Percentiles rank a stretch among this genome's conserved stretches.
Evolutionary conservation across 2,329 filamentous ascomycete species (phyloP).

Genomic region (Fusarium sp.): DNA sequence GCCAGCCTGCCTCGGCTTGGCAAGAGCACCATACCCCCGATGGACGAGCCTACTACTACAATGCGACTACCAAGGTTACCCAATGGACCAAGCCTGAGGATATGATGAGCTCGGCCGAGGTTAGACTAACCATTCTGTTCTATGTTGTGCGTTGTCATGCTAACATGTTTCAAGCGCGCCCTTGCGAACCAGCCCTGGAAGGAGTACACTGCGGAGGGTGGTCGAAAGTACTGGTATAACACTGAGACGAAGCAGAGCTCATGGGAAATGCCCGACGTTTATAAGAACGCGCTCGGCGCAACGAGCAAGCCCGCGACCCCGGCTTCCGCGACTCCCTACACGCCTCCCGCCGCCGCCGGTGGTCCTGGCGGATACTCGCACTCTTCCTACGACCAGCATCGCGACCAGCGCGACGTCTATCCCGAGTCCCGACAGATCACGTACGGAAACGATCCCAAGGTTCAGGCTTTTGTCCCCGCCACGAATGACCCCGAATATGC

Average conservation of each 20-base stretch:
- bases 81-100: constrained; percentile 96
- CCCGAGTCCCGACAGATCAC: constrained; percentile 66
- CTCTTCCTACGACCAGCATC: constrained; percentile 50
- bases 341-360: constrained; percentile 46
- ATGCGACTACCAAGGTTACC: constrained; percentile 82
- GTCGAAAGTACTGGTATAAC: constrained; percentile 95
- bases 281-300: constrained; percentile 75
- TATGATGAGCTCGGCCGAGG: constrained; percentile 83
- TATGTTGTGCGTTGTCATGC: constrained; percentile 5
- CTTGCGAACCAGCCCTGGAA: constrained; percentile 88
- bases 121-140: constrained; percentile 50
- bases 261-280: constrained; percentile 90
- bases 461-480: constrained; percentile 67
- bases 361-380: constrained; percentile 48
- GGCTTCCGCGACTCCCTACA: constrained; percentile 53
- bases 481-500: constrained; percentile 79
- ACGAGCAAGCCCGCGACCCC: constrained; percentile 56
- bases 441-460: constrained; percentile 63
- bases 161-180: constrained; percentile 66
- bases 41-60: constrained; percentile 91
- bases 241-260: constrained; percentile 89
- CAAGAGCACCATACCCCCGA: constrained; percentile 82
- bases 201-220: constrained; percentile 85
- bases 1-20: constrained; percentile 69
- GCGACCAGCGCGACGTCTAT: constrained; percentile 50